Evolutionary conservation across 2,329 filamentous ascomycete genomes (phyloP).

Genomic region (Xylariaceae sp.): DNA sequence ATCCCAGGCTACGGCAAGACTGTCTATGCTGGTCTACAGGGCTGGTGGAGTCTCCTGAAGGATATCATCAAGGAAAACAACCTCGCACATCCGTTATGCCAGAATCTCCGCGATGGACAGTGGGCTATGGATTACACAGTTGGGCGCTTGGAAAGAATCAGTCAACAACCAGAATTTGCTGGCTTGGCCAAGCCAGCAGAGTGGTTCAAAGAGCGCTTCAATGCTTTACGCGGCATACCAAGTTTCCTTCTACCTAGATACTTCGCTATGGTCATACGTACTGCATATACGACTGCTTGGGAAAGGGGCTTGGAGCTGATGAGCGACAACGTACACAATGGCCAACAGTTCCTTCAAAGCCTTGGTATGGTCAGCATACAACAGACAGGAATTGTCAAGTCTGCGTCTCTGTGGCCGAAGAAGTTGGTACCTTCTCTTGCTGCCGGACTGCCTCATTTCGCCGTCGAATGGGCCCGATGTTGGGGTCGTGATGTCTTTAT

Average conservation of each 20-base stretch:
- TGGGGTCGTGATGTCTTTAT: constrained; percentile 99
- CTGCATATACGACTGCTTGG: constrained; percentile 81
- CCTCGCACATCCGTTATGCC: constrained; percentile 87
- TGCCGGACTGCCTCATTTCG: constrained; percentile 90
- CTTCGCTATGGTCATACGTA: constrained; percentile 85
- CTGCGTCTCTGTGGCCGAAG: constrained; percentile 84
- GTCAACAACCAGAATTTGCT: constrained; percentile 59
- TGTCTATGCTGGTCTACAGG: constrained; percentile 95
- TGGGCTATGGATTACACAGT: constrained; percentile 92
- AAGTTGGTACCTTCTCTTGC: constrained; percentile 84
- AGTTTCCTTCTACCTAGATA: constrained; percentile 89
- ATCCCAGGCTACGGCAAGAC: constrained; percentile 81
- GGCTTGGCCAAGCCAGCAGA: constrained; percentile 62
- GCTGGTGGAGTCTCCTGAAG: constrained; percentile 93
- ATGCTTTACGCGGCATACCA: constrained; percentile 80
- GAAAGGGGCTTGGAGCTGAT: constrained; percentile 77
- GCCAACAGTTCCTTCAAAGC: constrained; percentile 85
- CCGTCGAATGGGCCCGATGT: constrained; percentile 89
- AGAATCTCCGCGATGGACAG: constrained; percentile 85
- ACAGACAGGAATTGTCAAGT: constrained; percentile 84
- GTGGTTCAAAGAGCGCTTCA: constrained; percentile 83
- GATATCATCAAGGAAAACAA: constrained; percentile 85
- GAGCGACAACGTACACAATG: constrained; percentile 70
- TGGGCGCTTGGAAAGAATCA: constrained; percentile 71
- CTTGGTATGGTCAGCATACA: constrained; percentile 90